phyloP scores from a whole-genome alignment of 768 basidiomycete species.

The Pholiota conissans region DNA sequence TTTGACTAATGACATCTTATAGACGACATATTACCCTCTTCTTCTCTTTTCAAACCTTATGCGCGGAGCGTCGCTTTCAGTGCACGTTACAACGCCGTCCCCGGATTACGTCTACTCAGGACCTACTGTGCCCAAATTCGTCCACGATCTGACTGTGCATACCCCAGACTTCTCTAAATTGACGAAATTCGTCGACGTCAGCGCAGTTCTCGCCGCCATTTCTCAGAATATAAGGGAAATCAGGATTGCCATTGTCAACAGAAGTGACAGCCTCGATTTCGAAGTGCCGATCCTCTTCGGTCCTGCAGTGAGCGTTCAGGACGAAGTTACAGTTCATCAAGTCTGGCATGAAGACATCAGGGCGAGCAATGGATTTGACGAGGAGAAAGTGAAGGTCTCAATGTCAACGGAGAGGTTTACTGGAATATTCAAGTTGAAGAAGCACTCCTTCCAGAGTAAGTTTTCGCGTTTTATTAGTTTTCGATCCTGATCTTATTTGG shows the following conservation, averaged over 20 bases:
- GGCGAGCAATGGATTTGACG: constrained; percentile 42
- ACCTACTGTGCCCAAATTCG: constrained; percentile 52
- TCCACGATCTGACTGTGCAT: constrained; percentile 37
- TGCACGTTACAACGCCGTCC: constrained; percentile 34
- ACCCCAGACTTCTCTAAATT: constrained; percentile 32
- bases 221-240: constrained; percentile 31
- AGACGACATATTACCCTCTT: constrained; percentile 54
- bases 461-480: not conserved
- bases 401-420: constrained; percentile 28
- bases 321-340: constrained; percentile 43
- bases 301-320: constrained; percentile 22
- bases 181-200: constrained; percentile 49
- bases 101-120: constrained; percentile 32
- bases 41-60: constrained; percentile 57
- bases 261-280: constrained; percentile 39
- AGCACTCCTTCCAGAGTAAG: constrained; percentile 48
- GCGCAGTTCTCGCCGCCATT: constrained; percentile 38
- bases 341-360: constrained; percentile 49
- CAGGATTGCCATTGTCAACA: constrained; percentile 55
- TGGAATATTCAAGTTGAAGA: constrained; percentile 38
- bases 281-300: constrained; percentile 38
- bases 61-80: constrained; percentile 44
- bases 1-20: not conserved
- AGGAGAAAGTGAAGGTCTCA: constrained; percentile 39
- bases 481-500: not conserved